These are phyloP conservation scores for Vitis hybrid DNA, from an alignment of 177 flowering plant species.

Conservation along the genomic window DNA sequence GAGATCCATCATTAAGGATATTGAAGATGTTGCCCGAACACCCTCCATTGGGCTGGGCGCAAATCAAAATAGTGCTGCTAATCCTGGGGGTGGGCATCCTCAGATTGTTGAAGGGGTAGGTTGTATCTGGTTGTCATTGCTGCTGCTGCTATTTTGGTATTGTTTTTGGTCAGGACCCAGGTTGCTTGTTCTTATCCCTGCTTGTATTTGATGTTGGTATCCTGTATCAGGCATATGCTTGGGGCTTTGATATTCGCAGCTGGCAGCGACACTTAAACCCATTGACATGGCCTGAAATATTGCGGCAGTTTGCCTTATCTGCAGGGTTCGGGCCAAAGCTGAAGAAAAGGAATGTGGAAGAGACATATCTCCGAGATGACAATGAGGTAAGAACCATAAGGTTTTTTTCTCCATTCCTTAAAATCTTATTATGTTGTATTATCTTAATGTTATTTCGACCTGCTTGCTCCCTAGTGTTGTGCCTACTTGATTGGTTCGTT, in stretches of 20 bases:
- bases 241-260: slow-evolving; percentile 88
- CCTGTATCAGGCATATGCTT: slow-evolving; percentile 74
- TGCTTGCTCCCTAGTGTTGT: too few relatives aligned
- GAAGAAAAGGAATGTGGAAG: slow-evolving; percentile 53
- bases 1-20: slow-evolving; percentile 75
- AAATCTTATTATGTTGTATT: too few relatives aligned
- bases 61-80: slow-evolving; percentile 63
- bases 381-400: slow-evolving; percentile 49
- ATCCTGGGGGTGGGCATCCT: slow-evolving; percentile 94
- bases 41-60: slow-evolving; percentile 63
- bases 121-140: slow-evolving; percentile 3
- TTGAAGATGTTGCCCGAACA: slow-evolving; percentile 91
- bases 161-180: not conserved
- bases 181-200: not conserved
- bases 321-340: slow-evolving; percentile 88
- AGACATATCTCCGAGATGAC: slow-evolving; percentile 54
- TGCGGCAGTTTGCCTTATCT: slow-evolving; percentile 83
- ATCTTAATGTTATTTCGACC: too few relatives aligned
- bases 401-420: too few relatives aligned
- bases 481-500: too few relatives aligned
- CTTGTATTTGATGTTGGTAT: not conserved
- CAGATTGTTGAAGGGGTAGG: slow-evolving; percentile 92
- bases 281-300: slow-evolving; percentile 91
- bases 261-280: slow-evolving; percentile 83
- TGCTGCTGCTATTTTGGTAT: not conserved